Evolutionary conservation across 768 basidiomycete species (phyloP).

Genomic region (Megacollybia marginata): DNA sequence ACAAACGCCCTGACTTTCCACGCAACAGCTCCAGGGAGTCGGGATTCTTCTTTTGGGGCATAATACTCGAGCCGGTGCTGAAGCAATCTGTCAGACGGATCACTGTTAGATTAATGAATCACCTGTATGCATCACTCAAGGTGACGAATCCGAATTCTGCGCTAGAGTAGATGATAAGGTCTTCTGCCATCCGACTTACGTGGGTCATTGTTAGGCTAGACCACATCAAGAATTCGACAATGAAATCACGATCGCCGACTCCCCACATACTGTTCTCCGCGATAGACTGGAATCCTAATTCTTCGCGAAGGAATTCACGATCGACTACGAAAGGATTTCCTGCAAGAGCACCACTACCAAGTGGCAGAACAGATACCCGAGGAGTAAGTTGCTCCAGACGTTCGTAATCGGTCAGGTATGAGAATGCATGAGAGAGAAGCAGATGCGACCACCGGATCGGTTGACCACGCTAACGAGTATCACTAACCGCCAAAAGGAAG

Average conservation of each 20-base stretch:
- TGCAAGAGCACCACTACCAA: constrained; percentile 91
- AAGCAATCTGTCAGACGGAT: constrained; percentile 1
- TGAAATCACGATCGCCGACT: constrained; percentile 94
- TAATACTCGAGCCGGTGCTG: constrained; percentile 97
- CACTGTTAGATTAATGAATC: constrained; percentile 10
- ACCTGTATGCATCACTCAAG: constrained; percentile 98
- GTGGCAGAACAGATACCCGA: constrained; percentile 86
- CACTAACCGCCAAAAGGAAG: neutral
- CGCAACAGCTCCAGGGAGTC: constrained; percentile 93
- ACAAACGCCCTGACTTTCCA: constrained; percentile 91
- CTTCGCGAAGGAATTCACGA: constrained; percentile 83
- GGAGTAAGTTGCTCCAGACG: constrained; percentile 79
- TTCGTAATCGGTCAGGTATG: constrained; percentile 85
- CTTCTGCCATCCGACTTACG: constrained; percentile 91
- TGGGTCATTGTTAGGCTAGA: constrained; percentile 88
- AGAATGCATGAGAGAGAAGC: constrained; percentile 89
- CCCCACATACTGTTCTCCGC: constrained; percentile 97
- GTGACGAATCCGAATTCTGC: constrained; percentile 96
- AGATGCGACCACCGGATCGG: constrained; percentile 99
- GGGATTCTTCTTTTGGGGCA: constrained; percentile 99
- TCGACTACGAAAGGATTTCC: constrained; percentile 96
- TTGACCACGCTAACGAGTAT: constrained; percentile 71
- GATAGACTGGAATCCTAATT: constrained; percentile 82
- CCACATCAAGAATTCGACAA: constrained; percentile 98
- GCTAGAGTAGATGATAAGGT: constrained; percentile 93